Percentiles rank a stretch among this genome's conserved stretches.
Conservation (phyloP, 495 filamentous ascomycete species). For the Terfezia claveryi region DNA sequence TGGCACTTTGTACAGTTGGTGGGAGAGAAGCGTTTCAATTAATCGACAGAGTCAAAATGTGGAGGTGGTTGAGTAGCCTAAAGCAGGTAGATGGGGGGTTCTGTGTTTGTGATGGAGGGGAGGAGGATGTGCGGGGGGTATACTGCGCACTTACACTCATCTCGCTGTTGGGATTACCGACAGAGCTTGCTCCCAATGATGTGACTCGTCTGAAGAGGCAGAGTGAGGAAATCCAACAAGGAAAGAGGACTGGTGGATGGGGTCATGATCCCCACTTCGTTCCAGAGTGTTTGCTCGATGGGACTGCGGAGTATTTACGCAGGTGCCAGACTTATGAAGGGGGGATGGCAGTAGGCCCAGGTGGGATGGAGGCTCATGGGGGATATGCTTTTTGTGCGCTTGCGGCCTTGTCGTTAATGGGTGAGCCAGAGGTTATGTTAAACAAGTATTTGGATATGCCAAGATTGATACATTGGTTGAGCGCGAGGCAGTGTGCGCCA, state of each 20-base stretch:
- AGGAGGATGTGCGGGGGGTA: constrained; percentile 84
- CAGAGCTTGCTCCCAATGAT: constrained; percentile 43
- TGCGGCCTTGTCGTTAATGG: constrained; percentile 64
- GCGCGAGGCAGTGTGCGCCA: constrained; percentile 67
- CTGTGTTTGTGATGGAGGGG: constrained; percentile 53
- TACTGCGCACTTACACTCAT: constrained; percentile 75
- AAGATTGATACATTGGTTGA: constrained; percentile 63
- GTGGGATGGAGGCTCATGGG: constrained; percentile 66
- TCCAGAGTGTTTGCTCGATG: constrained; percentile 30
- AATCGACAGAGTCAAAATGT: constrained; percentile 64
- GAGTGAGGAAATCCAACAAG: neutral
- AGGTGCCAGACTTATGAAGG: constrained; percentile 88
- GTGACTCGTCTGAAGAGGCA: constrained; percentile 15
- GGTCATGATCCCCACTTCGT: constrained; percentile 22
- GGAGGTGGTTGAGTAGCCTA: constrained; percentile 63
- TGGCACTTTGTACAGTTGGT: constrained; percentile 55
- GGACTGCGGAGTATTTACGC: constrained; percentile 55
- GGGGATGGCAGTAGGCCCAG: constrained; percentile 63
- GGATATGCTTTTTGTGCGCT: constrained; percentile 92
- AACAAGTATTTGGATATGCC: constrained; percentile 53
- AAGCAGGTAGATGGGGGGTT: constrained; percentile 77
- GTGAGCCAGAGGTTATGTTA: constrained; percentile 48
- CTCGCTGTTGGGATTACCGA: constrained; percentile 58
- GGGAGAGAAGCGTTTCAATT: constrained; percentile 47
- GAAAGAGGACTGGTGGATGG: neutral